Percentiles rank a stretch among this genome's conserved stretches.
Conservation (phyloP, 345 rosid species). For the Citrus cavaleriei region DNA sequence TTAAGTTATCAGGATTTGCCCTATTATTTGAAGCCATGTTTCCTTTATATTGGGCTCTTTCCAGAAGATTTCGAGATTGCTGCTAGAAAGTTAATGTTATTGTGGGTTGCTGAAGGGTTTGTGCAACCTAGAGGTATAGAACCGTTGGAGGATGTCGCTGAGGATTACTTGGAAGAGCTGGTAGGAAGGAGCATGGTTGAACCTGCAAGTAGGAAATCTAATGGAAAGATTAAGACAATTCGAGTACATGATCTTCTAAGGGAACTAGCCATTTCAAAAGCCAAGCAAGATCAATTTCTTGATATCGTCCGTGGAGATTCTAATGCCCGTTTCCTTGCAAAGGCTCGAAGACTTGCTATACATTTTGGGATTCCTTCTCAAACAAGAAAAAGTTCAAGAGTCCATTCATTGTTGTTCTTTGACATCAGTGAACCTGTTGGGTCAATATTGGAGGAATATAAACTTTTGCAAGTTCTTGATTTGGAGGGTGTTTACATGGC, state of each 20-base stretch:
- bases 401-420: conserved; percentile 14
- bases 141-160: conserved; percentile 3
- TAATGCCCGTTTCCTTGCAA: not conserved
- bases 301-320: not conserved
- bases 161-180: not conserved
- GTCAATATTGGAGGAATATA: not conserved
- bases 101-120: conserved; percentile 23
- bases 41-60: conserved; percentile 18
- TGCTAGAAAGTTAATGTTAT: not conserved
- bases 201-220: conserved; percentile 3
- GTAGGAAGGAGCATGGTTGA: conserved; percentile 23
- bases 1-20: conserved; percentile 19
- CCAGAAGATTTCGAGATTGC: conserved; percentile 13
- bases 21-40: conserved; percentile 18
- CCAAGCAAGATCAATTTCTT: not conserved
- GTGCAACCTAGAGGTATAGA: conserved; percentile 7
- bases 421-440: not conserved
- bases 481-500: conserved; percentile 1
- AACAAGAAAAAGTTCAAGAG: not conserved
- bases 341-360: not conserved
- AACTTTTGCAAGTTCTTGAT: conserved; percentile 12
- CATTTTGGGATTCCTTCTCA: not conserved
- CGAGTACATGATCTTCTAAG: conserved; percentile 14
- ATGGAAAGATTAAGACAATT: conserved; percentile 9
- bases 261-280: conserved; percentile 16